Evolutionary conservation across 345 rosid species (phyloP).

Genomic region (Lepidium aucheri): DNA sequence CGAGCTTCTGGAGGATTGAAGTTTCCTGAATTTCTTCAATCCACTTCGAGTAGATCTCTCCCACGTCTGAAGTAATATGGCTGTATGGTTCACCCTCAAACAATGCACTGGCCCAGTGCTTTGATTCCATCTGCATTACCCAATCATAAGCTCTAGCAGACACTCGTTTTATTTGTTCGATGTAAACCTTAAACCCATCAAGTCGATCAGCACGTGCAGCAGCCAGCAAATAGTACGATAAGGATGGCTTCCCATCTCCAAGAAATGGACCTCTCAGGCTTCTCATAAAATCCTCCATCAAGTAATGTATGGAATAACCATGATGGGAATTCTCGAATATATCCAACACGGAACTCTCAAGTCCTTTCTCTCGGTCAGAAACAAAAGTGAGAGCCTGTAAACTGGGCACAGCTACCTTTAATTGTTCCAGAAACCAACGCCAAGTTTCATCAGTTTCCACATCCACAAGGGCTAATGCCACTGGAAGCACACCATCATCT

Average conservation of each 20-base stretch:
- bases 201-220: constrained; percentile 68
- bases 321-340: constrained; percentile 57
- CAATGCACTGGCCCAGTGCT: constrained; percentile 55
- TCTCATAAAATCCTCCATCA: constrained; percentile 66
- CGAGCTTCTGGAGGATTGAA: constrained; percentile 61
- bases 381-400: constrained; percentile 59
- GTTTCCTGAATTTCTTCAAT: constrained; percentile 63
- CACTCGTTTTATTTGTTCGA: constrained; percentile 54
- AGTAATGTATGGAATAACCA: constrained; percentile 67
- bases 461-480: constrained; percentile 76
- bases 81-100: constrained; percentile 73
- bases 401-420: constrained; percentile 47
- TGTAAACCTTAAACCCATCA: constrained; percentile 45
- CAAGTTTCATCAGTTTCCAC: constrained; percentile 65
- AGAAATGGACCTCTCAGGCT: constrained; percentile 69
- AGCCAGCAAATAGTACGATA: constrained; percentile 52
- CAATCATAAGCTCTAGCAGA: constrained; percentile 74
- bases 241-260: constrained; percentile 71
- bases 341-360: constrained; percentile 48
- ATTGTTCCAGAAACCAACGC: constrained; percentile 78
- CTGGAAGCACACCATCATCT: constrained; percentile 63
- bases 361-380: constrained; percentile 67
- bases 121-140: constrained; percentile 65
- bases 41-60: constrained; percentile 58
- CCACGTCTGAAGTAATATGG: constrained; percentile 50